Evolutionary conservation across 2,329 filamentous ascomycete species (phyloP), one percentile per base, ranked within the genome.

Genomic region (Bimuria novae-zelandiae): DNA sequence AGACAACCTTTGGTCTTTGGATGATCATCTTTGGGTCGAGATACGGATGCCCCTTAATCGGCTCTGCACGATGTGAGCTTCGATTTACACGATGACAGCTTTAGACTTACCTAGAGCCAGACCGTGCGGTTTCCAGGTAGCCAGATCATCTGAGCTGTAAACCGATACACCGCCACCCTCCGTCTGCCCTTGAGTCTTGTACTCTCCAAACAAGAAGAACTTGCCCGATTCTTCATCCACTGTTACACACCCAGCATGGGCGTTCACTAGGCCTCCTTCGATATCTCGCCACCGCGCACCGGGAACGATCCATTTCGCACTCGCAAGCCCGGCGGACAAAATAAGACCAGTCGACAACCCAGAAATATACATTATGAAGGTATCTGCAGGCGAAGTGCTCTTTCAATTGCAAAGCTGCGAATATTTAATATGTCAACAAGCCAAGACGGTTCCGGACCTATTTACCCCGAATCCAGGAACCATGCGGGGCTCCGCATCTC

Each of bases 171-270:
- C 84, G 0, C 82, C 84, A 8, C 84, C 84, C 61, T 87, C 84
- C 7, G 75, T 76, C 55, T 84, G 81, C 0, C 78, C 82, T 58
- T 86, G 68, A 10, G 77, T 71, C 70, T 87, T 87, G 71, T 84
- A 82, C 63, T 87, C 84, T 30, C 84, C 84, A 51, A 86, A 86
- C 77, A 79, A 80, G 70, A 80, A 86, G 65, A 84, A 87, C 54
- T 77, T 82, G 14, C 80, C 80, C 0, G 77, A 77, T 4, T 77
- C 76, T 33, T 80, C 68, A 35, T 86, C 82, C 0, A 81, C 65
- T 0, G 78, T 78, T 6, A 87, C 74, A 11, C 79, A 80, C 1
- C 84, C 84, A 1, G 84, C 84, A 63, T 87, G 84, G 1, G 84
- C 84, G 47, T 84, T 86, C 48, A 86, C 79, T 11, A 85, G 65